A percentile compares a stretch with the other conserved stretches of the same genome.
These are phyloP conservation scores for Celoporthe dispersa DNA, from an alignment of 2,329 filamentous ascomycete species.

Conservation along the genomic window DNA sequence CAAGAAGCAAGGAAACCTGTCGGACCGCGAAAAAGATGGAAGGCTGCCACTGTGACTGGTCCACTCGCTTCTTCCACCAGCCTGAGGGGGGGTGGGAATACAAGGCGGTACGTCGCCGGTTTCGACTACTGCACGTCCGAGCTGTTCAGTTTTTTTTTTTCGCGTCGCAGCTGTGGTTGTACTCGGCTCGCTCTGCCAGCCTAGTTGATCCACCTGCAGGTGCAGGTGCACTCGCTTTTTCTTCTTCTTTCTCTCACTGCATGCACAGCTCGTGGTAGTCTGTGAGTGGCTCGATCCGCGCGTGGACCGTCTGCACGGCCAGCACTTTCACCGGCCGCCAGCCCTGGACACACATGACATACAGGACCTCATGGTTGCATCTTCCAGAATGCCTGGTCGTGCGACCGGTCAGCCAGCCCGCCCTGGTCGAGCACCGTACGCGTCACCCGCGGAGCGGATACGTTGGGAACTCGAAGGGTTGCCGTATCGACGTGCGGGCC, in stretches of 20 bases:
- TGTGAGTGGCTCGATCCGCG: neutral
- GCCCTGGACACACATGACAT: neutral
- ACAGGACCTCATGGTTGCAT: neutral
- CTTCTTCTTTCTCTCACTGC: neutral
- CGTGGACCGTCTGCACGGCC: neutral
- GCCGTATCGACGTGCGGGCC: neutral
- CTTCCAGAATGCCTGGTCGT: neutral
- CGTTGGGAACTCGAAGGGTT: no score
- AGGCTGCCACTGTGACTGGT: neutral
- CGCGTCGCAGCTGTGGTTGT: neutral
- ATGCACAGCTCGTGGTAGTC: neutral
- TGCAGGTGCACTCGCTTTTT: neutral
- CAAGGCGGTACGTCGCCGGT: neutral
- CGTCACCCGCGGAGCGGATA: neutral
- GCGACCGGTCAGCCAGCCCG: neutral
- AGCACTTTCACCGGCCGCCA: neutral
- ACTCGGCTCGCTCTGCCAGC: neutral
- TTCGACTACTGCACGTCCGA: constrained; percentile 1
- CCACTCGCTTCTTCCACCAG: no score
- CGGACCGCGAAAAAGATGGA: neutral
- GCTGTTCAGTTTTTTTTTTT: neutral
- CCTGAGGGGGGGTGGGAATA: neutral
- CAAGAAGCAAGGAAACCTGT: neutral
- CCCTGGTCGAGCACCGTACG: neutral
- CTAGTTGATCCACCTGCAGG: neutral